Evolutionary conservation across 345 rosid species (phyloP).

Genomic region (Mallotus nudiflorus): DNA sequence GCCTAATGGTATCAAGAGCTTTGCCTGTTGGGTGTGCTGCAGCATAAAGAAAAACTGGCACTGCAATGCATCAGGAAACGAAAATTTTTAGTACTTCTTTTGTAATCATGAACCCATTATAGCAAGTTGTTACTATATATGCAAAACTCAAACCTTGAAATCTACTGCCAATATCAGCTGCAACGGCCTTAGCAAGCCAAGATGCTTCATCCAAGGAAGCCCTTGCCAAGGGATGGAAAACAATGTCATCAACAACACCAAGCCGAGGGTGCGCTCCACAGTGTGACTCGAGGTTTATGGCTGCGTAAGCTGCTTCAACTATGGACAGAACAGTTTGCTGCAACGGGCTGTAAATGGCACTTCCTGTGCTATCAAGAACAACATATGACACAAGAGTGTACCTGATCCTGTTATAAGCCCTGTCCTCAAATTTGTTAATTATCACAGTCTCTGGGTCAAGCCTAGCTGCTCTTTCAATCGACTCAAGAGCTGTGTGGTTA

Average conservation of each 20-base stretch:
- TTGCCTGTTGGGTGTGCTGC: slow-evolving; percentile 61
- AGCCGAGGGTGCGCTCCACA: slow-evolving; percentile 60
- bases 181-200: slow-evolving; percentile 59
- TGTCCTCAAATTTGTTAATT: slow-evolving; percentile 52
- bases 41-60: slow-evolving; percentile 55
- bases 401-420: slow-evolving; percentile 51
- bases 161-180: slow-evolving; percentile 50
- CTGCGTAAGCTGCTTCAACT: slow-evolving; percentile 52
- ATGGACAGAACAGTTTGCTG: slow-evolving; percentile 51
- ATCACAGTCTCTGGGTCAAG: slow-evolving; percentile 42
- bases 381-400: slow-evolving; percentile 57
- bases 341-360: slow-evolving; percentile 55
- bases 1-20: slow-evolving; percentile 54
- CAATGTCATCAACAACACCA: slow-evolving; percentile 60
- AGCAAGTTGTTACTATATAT: background rate
- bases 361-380: slow-evolving; percentile 39
- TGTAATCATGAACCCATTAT: background rate
- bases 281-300: slow-evolving; percentile 51
- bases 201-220: slow-evolving; percentile 62
- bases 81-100: background rate
- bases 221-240: slow-evolving; percentile 53
- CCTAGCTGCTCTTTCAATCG: slow-evolving; percentile 45
- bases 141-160: slow-evolving; percentile 40
- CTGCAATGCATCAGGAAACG: slow-evolving; percentile 29
- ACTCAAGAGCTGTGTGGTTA: slow-evolving; percentile 43